phyloP scores from a whole-genome alignment of 2,329 filamentous ascomycete genomes.

The Hymenoscyphus repandus region DNA sequence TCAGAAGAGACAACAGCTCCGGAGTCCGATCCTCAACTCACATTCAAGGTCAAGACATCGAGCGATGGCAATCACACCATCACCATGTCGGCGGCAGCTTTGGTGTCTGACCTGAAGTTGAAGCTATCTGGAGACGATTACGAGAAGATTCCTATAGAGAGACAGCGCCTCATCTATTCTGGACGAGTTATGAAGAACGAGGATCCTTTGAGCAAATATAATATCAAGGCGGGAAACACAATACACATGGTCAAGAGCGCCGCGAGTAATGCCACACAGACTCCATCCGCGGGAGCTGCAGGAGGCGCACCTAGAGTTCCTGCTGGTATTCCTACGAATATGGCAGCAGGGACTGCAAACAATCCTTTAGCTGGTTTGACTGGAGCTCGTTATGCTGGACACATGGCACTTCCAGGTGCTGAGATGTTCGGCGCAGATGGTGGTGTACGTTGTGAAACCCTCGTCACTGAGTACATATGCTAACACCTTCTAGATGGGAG shows the following conservation, averaged over 20 bases:
- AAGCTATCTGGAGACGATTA: conserved; percentile 78
- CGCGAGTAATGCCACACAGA: conserved; percentile 57
- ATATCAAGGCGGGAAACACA: conserved; percentile 94
- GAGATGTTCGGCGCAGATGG: conserved; percentile 92
- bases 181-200: conserved; percentile 94
- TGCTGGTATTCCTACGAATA: conserved; percentile 65
- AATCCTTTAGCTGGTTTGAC: conserved; percentile 88
- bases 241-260: conserved; percentile 96
- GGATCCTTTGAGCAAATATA: conserved; percentile 78
- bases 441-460: conserved; percentile 59
- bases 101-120: conserved; percentile 80
- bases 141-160: conserved; percentile 80
- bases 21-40: conserved; percentile 69
- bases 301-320: conserved; percentile 42
- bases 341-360: conserved; percentile 77
- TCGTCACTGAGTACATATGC: conserved; percentile 6
- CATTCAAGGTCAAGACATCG: conserved; percentile 98
- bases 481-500: conserved; percentile 67
- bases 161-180: conserved; percentile 95
- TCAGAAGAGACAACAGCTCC: conserved; percentile 56
- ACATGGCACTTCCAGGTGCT: conserved; percentile 79
- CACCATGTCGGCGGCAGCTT: conserved; percentile 71
- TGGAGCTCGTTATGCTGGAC: conserved; percentile 87
- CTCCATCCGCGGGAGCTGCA: conserved; percentile 41
- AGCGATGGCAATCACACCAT: conserved; percentile 79